These are phyloP conservation scores for Mortierella sp. DNA, from an alignment of 371 early-diverging fungal genomes.

Conservation along the genomic window DNA sequence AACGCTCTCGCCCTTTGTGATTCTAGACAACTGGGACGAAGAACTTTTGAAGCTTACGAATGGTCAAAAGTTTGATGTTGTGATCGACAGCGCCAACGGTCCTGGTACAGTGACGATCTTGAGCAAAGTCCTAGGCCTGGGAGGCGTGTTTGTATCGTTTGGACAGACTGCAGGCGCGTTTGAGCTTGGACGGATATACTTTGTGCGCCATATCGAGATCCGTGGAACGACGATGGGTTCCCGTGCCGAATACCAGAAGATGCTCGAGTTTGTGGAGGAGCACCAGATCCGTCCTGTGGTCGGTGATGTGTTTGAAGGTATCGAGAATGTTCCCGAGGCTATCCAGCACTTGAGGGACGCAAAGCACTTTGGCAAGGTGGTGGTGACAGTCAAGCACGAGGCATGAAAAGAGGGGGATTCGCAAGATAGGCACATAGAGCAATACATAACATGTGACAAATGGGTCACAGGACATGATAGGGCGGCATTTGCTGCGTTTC, in stretches of 20 bases:
- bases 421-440: no score
- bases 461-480: slow-evolving; percentile 1
- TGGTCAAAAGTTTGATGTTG: slow-evolving; percentile 59
- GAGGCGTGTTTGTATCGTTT: slow-evolving; percentile 71
- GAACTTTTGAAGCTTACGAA: slow-evolving; percentile 60
- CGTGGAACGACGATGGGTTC: slow-evolving; percentile 75
- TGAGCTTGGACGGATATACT: slow-evolving; percentile 57
- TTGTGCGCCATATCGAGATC: slow-evolving; percentile 69
- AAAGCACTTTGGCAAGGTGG: slow-evolving; percentile 69
- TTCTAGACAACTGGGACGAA: slow-evolving; percentile 54
- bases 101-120: slow-evolving; percentile 54
- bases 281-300: slow-evolving; percentile 72
- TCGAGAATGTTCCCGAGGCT: slow-evolving; percentile 62
- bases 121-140: no score
- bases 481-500: slow-evolving; percentile 28
- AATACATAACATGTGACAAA: no score
- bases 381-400: no score
- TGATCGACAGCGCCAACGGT: slow-evolving; percentile 80
- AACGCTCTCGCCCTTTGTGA: no score
- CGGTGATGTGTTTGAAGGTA: slow-evolving; percentile 65
- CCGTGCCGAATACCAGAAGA: slow-evolving; percentile 66
- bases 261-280: slow-evolving; percentile 68
- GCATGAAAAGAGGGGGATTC: no score
- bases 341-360: slow-evolving; percentile 67
- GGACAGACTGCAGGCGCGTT: slow-evolving; percentile 63